Conservation (phyloP, 805 yeast genomes). For the Lachancea fermentati region DNA sequence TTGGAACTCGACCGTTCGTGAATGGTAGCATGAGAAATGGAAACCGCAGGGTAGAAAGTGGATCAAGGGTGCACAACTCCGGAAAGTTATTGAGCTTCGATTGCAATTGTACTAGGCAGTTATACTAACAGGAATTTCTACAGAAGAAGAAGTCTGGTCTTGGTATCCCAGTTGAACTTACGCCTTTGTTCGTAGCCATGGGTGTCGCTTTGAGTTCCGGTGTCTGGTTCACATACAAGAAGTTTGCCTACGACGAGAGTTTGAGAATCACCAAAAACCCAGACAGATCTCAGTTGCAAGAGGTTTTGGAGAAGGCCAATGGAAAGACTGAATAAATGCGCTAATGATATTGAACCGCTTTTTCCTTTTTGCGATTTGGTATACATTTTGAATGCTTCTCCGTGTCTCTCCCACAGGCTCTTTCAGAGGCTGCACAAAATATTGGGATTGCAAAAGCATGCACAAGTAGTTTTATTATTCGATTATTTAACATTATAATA, state of each 20-base stretch:
- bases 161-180: slow-evolving; percentile 48
- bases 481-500: not conserved
- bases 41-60: too few species aligned
- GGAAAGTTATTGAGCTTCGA: too few species aligned
- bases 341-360: too few species aligned
- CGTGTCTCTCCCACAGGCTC: too few species aligned
- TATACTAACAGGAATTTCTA: slow-evolving; percentile 6
- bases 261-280: slow-evolving; percentile 50
- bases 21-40: too few species aligned
- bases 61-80: too few species aligned
- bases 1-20: too few species aligned
- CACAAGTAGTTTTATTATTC: not conserved
- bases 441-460: too few species aligned
- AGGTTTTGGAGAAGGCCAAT: slow-evolving; percentile 19
- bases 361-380: too few species aligned
- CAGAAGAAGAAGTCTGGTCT: slow-evolving; percentile 35
- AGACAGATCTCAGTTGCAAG: slow-evolving; percentile 30
- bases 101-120: not conserved
- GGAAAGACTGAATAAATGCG: not conserved
- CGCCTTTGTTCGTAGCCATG: slow-evolving; percentile 53
- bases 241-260: slow-evolving; percentile 43
- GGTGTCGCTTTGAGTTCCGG: slow-evolving; percentile 49
- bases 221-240: slow-evolving; percentile 46
- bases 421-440: too few species aligned
- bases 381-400: too few species aligned